A percentile compares a stretch with the other conserved stretches of the same genome.
Conservation (phyloP, 1,284 basidiomycete genomes). For the Cryptococcus hybrid region DNA sequence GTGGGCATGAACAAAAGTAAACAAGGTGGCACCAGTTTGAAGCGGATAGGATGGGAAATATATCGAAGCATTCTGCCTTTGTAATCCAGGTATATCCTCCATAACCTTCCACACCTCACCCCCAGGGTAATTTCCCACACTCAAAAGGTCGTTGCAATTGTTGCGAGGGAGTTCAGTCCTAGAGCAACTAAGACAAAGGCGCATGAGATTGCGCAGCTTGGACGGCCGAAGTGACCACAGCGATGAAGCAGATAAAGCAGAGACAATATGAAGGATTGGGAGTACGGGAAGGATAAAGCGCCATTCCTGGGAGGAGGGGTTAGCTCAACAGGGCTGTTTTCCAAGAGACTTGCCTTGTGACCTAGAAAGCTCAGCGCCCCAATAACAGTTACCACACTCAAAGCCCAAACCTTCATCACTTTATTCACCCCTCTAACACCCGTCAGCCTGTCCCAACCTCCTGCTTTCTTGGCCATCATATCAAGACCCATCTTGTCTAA, state of each 20-base stretch:
- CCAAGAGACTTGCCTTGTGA: conserved; percentile 58
- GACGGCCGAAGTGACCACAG: conserved; percentile 10
- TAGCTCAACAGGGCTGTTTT: not conserved
- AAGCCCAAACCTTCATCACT: conserved; percentile 19
- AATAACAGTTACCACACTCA: conserved; percentile 61
- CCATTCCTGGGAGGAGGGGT: conserved; percentile 63
- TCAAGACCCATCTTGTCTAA: not conserved
- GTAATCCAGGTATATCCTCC: conserved; percentile 52
- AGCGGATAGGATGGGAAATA: conserved; percentile 44
- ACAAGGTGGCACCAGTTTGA: conserved; percentile 87
- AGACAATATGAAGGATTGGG: conserved; percentile 76
- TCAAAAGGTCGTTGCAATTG: conserved; percentile 58
- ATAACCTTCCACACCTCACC: conserved; percentile 69
- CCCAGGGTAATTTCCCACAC: conserved; percentile 84
- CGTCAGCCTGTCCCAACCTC: not conserved
- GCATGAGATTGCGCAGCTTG: conserved; percentile 13
- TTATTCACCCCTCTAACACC: conserved; percentile 1
- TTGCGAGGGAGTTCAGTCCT: conserved; percentile 56
- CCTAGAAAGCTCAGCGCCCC: conserved; percentile 68
- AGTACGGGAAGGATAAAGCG: conserved; percentile 87
- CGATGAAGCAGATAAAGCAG: conserved; percentile 58
- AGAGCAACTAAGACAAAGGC: conserved; percentile 54
- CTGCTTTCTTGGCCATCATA: not conserved
- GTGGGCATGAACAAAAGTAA: conserved; percentile 65
- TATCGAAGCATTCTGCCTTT: conserved; percentile 15